Conservation (phyloP, 345 rosid species). For the Combretum micranthum region DNA sequence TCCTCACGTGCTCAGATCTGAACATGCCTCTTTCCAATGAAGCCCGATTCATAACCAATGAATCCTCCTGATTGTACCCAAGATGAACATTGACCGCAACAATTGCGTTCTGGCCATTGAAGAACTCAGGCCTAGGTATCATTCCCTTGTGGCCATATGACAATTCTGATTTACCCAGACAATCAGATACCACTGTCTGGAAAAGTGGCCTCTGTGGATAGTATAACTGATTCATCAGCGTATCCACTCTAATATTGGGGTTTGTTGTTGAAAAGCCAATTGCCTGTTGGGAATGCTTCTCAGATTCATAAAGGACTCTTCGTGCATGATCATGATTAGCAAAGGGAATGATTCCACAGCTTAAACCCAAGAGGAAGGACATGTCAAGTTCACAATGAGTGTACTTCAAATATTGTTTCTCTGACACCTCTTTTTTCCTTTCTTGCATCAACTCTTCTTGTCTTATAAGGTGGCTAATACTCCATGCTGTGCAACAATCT, state of each 20-base stretch:
- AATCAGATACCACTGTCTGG: slow-evolving; percentile 62
- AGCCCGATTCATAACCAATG: slow-evolving; percentile 87
- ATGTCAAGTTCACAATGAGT: slow-evolving; percentile 80
- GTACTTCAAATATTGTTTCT: slow-evolving; percentile 29
- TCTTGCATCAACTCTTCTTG: slow-evolving; percentile 15
- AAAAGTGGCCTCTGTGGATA: slow-evolving; percentile 92
- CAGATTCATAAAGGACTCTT: slow-evolving; percentile 84
- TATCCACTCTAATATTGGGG: slow-evolving; percentile 75
- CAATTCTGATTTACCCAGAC: slow-evolving; percentile 47
- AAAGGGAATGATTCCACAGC: slow-evolving; percentile 84
- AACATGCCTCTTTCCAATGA: slow-evolving; percentile 92
- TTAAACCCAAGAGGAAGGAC: slow-evolving; percentile 75
- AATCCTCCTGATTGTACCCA: slow-evolving; percentile 94
- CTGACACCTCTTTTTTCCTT: too few species aligned
- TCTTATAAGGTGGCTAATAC: slow-evolving; percentile 41
- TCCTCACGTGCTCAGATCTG: slow-evolving; percentile 75
- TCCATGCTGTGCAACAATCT: slow-evolving; percentile 73
- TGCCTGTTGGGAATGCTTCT: slow-evolving; percentile 85
- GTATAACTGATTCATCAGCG: slow-evolving; percentile 61
- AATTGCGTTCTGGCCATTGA: slow-evolving; percentile 88
- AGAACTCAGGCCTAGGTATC: slow-evolving; percentile 49
- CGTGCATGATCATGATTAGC: slow-evolving; percentile 88
- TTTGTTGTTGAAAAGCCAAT: slow-evolving; percentile 87
- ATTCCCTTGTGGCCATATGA: slow-evolving; percentile 25
- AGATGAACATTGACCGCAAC: slow-evolving; percentile 91